A percentile compares a stretch with the other conserved stretches of the same genome.
Conservation (phyloP, 306 rosid species). For the Pyrus bretschneideri region DNA sequence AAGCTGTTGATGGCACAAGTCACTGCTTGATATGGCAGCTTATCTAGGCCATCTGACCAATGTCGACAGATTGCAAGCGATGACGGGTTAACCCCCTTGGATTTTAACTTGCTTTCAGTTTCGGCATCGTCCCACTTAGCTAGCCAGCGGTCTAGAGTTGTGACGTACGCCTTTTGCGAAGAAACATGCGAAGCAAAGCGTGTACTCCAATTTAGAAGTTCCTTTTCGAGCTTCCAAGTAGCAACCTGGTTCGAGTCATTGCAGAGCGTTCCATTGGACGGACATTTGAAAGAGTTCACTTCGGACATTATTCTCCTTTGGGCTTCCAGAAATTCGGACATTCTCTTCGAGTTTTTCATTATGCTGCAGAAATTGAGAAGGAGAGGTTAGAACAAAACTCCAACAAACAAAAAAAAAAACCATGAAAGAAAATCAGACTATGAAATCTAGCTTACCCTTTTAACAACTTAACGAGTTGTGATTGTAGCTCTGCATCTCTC, state of each 20-base stretch:
- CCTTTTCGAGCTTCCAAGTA: constrained; percentile 49
- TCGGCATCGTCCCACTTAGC: too few species aligned
- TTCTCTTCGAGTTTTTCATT: too few species aligned
- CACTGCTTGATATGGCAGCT: constrained; percentile 50
- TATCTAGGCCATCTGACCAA: constrained; percentile 43
- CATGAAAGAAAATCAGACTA: too few species aligned
- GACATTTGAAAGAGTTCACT: constrained; percentile 17
- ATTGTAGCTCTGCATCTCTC: constrained; percentile 65
- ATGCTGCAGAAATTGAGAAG: too few species aligned
- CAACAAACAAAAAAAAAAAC: too few species aligned
- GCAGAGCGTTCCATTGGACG: constrained; percentile 44
- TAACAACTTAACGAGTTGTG: constrained; percentile 56
- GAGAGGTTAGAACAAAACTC: too few species aligned
- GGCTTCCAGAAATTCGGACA: too few species aligned
- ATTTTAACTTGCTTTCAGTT: too few species aligned
- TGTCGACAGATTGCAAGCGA: constrained; percentile 39
- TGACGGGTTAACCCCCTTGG: too few species aligned
- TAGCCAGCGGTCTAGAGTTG: too few species aligned
- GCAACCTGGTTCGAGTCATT: constrained; percentile 56
- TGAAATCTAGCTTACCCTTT: constrained; percentile 7
- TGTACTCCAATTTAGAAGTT: constrained; percentile 50
- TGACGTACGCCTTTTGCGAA: too few species aligned
- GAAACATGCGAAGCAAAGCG: constrained; percentile 23
- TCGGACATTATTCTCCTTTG: too few species aligned
- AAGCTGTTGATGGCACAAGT: constrained; percentile 39